These are phyloP conservation scores for Haberlea rhodopensis DNA, from an alignment of 257 asterid species.

Conservation along the genomic window DNA sequence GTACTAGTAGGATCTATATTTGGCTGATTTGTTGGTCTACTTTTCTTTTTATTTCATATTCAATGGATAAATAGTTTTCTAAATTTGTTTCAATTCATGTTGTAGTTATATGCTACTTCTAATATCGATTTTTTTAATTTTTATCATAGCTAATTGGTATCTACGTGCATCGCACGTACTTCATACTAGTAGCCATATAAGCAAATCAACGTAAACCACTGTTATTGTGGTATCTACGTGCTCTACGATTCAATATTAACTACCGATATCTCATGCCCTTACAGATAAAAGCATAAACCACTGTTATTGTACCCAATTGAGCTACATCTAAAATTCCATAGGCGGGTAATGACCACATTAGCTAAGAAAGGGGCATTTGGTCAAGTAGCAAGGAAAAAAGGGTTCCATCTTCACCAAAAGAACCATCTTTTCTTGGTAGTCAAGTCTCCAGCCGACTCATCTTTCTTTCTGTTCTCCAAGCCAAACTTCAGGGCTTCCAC, in stretches of 20 bases:
- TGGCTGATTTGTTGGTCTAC: no score
- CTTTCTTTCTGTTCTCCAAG: slow-evolving; percentile 57
- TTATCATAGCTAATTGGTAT: no score
- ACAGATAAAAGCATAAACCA: not conserved
- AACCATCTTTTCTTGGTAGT: slow-evolving; percentile 62
- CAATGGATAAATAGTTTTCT: no score
- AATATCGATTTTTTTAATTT: no score
- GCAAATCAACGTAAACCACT: no score
- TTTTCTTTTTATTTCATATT: no score
- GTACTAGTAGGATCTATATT: no score
- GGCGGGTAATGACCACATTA: not conserved
- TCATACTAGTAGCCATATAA: no score
- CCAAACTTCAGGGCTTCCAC: slow-evolving; percentile 76
- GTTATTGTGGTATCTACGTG: no score
- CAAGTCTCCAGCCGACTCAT: slow-evolving; percentile 33
- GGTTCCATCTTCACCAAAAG: slow-evolving; percentile 50
- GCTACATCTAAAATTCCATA: slow-evolving; percentile 8
- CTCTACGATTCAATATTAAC: slow-evolving; percentile 2
- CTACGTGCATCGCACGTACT: no score
- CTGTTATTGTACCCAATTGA: not conserved
- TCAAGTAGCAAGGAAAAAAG: not conserved
- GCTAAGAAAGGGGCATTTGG: not conserved
- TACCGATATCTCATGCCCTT: slow-evolving; percentile 6
- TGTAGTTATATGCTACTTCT: no score
- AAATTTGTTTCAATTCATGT: no score